Evolutionary conservation across 176 grass and related monocot genomes (phyloP).

Genomic region (Musa acuminata): DNA sequence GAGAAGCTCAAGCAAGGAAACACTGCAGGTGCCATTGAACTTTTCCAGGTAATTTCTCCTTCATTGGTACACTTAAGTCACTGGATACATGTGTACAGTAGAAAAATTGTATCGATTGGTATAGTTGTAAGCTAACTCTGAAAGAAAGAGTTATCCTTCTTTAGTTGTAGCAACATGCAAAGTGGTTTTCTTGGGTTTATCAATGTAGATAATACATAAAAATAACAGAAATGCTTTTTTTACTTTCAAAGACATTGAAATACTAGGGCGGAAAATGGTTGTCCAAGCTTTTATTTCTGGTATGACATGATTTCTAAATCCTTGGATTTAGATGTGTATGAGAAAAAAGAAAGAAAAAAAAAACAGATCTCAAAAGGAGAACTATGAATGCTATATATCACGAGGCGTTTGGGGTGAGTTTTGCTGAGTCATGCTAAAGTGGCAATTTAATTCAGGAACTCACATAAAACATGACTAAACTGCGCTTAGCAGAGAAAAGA

Average conservation of each 20-base stretch:
- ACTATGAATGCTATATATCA: not conserved
- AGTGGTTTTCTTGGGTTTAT: not conserved
- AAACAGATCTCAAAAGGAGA: not conserved
- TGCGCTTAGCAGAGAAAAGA: not conserved
- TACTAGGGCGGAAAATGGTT: not conserved
- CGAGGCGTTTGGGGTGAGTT: not conserved
- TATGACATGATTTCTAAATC: not conserved
- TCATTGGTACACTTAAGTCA: constrained; percentile 1
- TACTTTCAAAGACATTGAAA: not conserved
- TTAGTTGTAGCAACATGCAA: not conserved
- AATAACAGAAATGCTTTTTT: not conserved
- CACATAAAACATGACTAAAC: not conserved
- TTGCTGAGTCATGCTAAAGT: not conserved
- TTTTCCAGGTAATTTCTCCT: constrained; percentile 41
- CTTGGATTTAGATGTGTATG: not conserved
- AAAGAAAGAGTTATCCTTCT: not conserved
- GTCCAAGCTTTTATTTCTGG: not conserved
- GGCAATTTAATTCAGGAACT: not conserved
- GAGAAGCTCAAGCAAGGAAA: constrained; percentile 61
- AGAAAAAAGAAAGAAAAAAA: not conserved
- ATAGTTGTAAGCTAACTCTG: not conserved
- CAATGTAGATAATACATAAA: not conserved
- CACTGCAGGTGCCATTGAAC: constrained; percentile 35
- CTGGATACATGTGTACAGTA: not conserved
- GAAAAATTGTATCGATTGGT: not conserved